Percentiles rank a stretch among this genome's conserved stretches.
phyloP scores from a whole-genome alignment of 2,329 filamentous ascomycete genomes.

The Monosporascus sp. region DNA sequence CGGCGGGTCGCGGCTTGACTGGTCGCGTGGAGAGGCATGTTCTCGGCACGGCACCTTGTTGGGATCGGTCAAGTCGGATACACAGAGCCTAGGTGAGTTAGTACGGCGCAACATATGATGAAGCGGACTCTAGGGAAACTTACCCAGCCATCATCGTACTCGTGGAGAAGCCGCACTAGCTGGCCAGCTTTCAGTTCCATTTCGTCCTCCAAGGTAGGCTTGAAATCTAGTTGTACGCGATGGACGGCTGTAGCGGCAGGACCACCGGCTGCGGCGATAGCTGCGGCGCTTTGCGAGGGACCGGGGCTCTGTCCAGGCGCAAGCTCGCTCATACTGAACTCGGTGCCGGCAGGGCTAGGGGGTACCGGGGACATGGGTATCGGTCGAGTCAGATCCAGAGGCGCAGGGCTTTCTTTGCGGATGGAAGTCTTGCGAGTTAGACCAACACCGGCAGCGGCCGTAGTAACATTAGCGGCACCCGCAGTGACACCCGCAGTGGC shows the following conservation, averaged over 20 bases:
- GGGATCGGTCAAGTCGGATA: constrained; percentile 80
- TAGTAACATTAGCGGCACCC: constrained; percentile 34
- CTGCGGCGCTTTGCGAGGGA: constrained; percentile 48
- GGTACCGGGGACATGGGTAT: constrained; percentile 34
- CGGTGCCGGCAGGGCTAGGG: constrained; percentile 57
- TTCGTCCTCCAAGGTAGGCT: constrained; percentile 88
- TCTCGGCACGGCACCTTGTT: constrained; percentile 88
- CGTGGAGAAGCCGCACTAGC: constrained; percentile 82
- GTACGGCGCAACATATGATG: constrained; percentile 20
- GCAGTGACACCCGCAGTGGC: constrained; percentile 22
- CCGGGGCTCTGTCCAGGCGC: constrained; percentile 40
- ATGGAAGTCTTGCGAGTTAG: constrained; percentile 52
- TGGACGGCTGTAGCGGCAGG: constrained; percentile 65
- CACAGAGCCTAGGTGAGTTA: constrained; percentile 66
- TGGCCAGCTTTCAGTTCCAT: constrained; percentile 75
- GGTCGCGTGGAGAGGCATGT: constrained; percentile 90
- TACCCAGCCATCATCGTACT: constrained; percentile 98
- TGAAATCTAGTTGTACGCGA: constrained; percentile 91
- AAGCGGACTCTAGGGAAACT: constrained; percentile 32
- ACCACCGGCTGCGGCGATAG: constrained; percentile 58
- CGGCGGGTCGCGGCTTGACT: constrained; percentile 71
- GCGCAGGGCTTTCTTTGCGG: constrained; percentile 45
- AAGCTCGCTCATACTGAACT: constrained; percentile 55
- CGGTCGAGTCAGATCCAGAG: constrained; percentile 47
- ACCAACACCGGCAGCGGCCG: constrained; percentile 30